Base-by-base conservation (phyloP, 2,329 filamentous ascomycete species). In the Rhynchosporium secalis region DNA sequence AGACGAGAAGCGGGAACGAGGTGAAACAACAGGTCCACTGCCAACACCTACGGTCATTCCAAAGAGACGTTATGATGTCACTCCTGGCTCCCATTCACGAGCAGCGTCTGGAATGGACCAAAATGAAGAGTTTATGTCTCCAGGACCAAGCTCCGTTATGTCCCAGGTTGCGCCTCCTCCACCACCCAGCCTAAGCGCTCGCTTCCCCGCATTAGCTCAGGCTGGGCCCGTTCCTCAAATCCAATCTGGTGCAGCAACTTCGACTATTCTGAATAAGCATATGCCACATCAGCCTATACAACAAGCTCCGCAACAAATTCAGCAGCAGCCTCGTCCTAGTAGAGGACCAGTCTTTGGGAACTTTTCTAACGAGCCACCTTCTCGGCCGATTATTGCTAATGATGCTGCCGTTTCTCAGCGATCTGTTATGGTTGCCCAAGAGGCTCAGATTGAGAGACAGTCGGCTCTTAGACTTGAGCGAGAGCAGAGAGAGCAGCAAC, bases 21-120 rank as follows among this genome's bases (percentile, higher is more conserved):
- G 85, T 51, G 86, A 89, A 74, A 82, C 82, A 69, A 77, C 82
- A 58, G 86, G 85, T 1, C 79, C 83, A 28, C 83, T 86, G 41
- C 86, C 87, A 7, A 77, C 78, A n/a, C 83, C 83, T 29, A 81
- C 81, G 6, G 77, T 80, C 20, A 76, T 76, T 40, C 79, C 81
- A 28, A 81, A 83, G 67, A 78, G 79, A 71, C 77, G 79, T 56
- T 82, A 80, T 72, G 85, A 83, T 75, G 77, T 73, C 69, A 79
- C 73, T 60, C 71, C 74, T 4, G 71, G 74, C 7, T 67, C 74
- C 26, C 70, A 73, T 54, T 78, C 78, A 51, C 76, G 80, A 63
- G 78, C 82, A 65, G 80, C 79, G 29, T 79, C 81, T 62, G 77
- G 81, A 47, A 76, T 77, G 45, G 71, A 77, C 33, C 73, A 77